Evolutionary conservation across 192 early-diverging fungal species (phyloP), one percentile per base, ranked within the genome.

Genomic region (Backusella parvicylindrica): DNA sequence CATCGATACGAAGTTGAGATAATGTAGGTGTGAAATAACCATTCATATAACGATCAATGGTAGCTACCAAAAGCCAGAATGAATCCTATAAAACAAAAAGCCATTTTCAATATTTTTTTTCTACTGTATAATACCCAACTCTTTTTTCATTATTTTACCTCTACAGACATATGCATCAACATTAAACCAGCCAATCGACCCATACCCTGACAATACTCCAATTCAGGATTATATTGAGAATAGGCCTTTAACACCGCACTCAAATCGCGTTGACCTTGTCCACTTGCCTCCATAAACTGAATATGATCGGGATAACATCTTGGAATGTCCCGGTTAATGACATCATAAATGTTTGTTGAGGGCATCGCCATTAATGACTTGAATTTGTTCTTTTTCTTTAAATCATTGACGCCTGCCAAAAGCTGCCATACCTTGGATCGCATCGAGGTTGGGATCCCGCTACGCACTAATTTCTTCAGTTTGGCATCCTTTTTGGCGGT

Each of bases 161-260:
- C 95, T 31, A 91, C 85, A 3, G 88, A 80, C 86, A 95, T 89
- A 7, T 93, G 86, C 87, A 98, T 98, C 64, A 99, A 79, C 82
- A 98, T 91, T 84, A 96, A 89, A 0, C 96, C 96, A 15, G 91
- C 97, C 50, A 99, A 71, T 64, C 95, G 88, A 1, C 95, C 95
- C 96, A 98, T 98, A 11, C 97, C 97, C 79, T 98, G 97, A 77
- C 96, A 97, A 81, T 99, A 99, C 33, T 96, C 97, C 6, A 98
- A 81, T 30, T 83, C 75, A 3, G 87, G 87, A 74, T 98, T 95
- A 81, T 96, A 93, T 26, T 95, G 89, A 1, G 96, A 93, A 74
- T 96, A 99, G 0, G 94, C 94, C 47, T 89, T 88, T 31, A 99
- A 83, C 6, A 98, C 84, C 5, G 86, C 85, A n/a, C 90, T 85